Percentiles rank a stretch among this genome's conserved stretches.
phyloP scores from a whole-genome alignment of 352 stramenopile genomes.

The Globisporangium nunn region DNA sequence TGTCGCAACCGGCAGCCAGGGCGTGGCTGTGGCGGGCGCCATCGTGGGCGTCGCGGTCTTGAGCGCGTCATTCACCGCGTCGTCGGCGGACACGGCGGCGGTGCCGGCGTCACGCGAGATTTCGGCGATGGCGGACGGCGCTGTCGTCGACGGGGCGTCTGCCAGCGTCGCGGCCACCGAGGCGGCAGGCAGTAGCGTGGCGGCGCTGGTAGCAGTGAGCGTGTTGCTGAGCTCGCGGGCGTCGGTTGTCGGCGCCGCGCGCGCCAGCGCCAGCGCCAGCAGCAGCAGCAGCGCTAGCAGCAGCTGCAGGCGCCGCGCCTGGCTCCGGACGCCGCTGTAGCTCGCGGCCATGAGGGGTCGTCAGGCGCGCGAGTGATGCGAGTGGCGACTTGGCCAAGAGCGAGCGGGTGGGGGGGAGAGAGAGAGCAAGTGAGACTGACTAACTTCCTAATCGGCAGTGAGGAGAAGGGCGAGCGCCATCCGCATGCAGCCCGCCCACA shows the following conservation, averaged over 20 bases:
- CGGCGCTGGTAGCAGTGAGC: not conserved
- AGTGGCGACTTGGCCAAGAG: not conserved
- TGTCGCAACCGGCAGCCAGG: not conserved
- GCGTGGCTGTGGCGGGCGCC: conserved; percentile 1
- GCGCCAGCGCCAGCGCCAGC: not conserved
- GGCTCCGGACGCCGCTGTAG: not conserved
- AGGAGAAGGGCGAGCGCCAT: too few species aligned
- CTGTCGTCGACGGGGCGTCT: not conserved
- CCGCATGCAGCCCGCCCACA: not conserved
- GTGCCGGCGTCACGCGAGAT: not conserved
- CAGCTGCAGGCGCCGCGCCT: not conserved
- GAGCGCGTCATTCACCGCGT: conserved; percentile 10
- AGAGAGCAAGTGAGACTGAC: not conserved
- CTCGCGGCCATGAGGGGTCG: not conserved
- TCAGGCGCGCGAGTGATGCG: not conserved
- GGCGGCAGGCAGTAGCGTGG: not conserved
- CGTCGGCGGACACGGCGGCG: conserved; percentile 8
- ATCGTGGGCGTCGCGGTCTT: conserved; percentile 7
- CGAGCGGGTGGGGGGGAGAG: not conserved
- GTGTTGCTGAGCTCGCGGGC: not conserved
- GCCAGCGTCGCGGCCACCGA: not conserved
- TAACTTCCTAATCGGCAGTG: not conserved
- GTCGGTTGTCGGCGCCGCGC: not conserved
- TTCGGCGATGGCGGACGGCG: not conserved
- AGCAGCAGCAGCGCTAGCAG: not conserved